Evolutionary conservation across 345 rosid genomes (phyloP), one percentile per base, ranked within the genome.

Genomic region (Boechera divaricarpa): DNA sequence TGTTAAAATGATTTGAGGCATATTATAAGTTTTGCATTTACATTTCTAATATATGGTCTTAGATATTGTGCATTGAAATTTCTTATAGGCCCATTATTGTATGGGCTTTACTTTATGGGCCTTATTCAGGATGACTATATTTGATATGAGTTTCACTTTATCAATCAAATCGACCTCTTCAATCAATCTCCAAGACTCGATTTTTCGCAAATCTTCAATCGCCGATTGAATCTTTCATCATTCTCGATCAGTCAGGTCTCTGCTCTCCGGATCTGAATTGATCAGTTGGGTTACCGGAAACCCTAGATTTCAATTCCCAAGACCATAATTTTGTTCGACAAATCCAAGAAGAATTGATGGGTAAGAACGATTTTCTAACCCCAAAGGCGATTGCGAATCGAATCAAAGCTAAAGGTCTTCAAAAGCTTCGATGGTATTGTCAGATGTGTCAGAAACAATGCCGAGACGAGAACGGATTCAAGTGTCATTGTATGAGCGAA

Each of bases 391-490:
- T 95, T 47, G 94, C 98, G 0, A 92, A 95, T 60, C 80, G 98
- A 67, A 89, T 88, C 80, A 95, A 89, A 63, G 98, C 99, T 13
- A 95, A 92, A 81, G 99, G 98, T 12, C 92, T 92, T 9, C 99
- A 92, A 79, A 95, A 92, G 86, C 96, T 92, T 5, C 86, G 99
- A 51, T 95, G 99, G 99, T 95, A 95, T 44, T 95, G 97, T 63
- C 99, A 95, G 83, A 95, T 95, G 99, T 91, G 98, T 76, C 93
- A 92, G 84, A 95, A 95, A 79, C 98, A 92, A 65, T 95, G 99
- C 80, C 87, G 97, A 1, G 98, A 92, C 73, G 99, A 95, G 88
- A 95, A 92, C 68, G 98, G 99, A 2, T 95, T 95, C 91, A 92
- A 95, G 75, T 95, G 98, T 83, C 99, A 95, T 67, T 92, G 99